A percentile compares a stretch with the other conserved stretches of the same genome.
Conservation (phyloP, 441 rosid genomes). For the Viola pubescens region DNA sequence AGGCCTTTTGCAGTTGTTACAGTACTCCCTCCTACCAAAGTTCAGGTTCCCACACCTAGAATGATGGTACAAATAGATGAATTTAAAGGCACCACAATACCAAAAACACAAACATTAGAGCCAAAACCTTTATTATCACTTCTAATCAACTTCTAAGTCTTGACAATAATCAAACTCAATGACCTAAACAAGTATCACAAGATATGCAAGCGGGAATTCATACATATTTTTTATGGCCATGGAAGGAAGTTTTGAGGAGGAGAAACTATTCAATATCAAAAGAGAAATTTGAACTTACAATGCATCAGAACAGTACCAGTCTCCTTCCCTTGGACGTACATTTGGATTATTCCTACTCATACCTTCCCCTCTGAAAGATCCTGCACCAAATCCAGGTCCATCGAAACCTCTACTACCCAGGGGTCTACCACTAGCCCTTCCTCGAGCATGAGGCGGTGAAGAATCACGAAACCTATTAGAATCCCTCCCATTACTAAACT, state of each 20-base stretch:
- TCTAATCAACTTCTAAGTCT: neutral
- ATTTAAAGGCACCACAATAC: neutral
- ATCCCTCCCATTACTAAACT: slow-evolving; percentile 50
- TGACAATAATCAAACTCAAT: neutral
- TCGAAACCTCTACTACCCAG: slow-evolving; percentile 57
- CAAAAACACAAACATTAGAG: neutral
- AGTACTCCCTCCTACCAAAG: slow-evolving; percentile 75
- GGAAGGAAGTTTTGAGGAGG: neutral
- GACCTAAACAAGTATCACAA: neutral
- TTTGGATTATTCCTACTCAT: slow-evolving; percentile 53
- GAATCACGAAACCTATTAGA: slow-evolving; percentile 58
- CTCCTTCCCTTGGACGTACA: slow-evolving; percentile 87
- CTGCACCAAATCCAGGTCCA: slow-evolving; percentile 55
- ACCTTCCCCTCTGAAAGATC: slow-evolving; percentile 43
- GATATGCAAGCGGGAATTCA: neutral
- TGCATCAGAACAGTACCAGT: slow-evolving; percentile 73
- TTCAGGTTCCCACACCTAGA: slow-evolving; percentile 72
- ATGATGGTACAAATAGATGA: slow-evolving; percentile 8
- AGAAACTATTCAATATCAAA: neutral
- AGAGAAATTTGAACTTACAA: slow-evolving; percentile 36
- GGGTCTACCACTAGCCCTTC: slow-evolving; percentile 60
- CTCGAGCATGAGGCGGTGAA: slow-evolving; percentile 56
- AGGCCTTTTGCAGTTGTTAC: slow-evolving; percentile 66
- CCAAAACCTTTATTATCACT: neutral
- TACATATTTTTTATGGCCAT: neutral